phyloP scores from a whole-genome alignment of 192 early-diverging fungal species.

The Thoreauomyces humboldtii region DNA sequence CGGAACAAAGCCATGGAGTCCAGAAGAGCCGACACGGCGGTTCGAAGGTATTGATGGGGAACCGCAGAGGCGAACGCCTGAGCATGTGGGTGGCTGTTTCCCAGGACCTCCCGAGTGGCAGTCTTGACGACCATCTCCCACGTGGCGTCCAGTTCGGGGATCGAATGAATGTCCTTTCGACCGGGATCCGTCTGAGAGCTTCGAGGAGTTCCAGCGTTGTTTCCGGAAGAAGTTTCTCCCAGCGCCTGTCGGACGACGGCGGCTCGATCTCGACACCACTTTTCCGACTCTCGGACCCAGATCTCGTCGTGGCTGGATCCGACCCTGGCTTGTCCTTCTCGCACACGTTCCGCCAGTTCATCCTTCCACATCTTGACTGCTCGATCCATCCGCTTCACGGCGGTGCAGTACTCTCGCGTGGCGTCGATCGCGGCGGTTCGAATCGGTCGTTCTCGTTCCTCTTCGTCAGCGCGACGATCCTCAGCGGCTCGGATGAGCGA shows the following conservation, averaged over 20 bases:
- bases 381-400: constrained; percentile 6
- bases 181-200: neutral
- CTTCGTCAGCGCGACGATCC: constrained; percentile 1
- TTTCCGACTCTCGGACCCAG: constrained; percentile 6
- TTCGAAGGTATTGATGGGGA: constrained; percentile 17
- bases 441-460: constrained; percentile 1
- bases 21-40: neutral
- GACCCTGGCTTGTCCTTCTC: neutral
- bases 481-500: neutral
- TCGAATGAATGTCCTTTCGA: neutral
- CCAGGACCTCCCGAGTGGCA: neutral
- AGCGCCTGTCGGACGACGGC: neutral
- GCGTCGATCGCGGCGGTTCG: constrained; percentile 1
- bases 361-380: constrained; percentile 14
- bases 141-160: constrained; percentile 9
- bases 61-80: neutral
- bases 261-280: constrained; percentile 10
- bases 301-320: neutral
- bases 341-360: constrained; percentile 6
- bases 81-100: neutral
- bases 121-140: constrained; percentile 10
- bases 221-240: neutral
- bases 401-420: constrained; percentile 12
- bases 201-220: neutral
- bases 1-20: constrained; percentile 4